These are phyloP conservation scores for Arabis alpina DNA, from an alignment of 345 rosid species.

Conservation along the genomic window DNA sequence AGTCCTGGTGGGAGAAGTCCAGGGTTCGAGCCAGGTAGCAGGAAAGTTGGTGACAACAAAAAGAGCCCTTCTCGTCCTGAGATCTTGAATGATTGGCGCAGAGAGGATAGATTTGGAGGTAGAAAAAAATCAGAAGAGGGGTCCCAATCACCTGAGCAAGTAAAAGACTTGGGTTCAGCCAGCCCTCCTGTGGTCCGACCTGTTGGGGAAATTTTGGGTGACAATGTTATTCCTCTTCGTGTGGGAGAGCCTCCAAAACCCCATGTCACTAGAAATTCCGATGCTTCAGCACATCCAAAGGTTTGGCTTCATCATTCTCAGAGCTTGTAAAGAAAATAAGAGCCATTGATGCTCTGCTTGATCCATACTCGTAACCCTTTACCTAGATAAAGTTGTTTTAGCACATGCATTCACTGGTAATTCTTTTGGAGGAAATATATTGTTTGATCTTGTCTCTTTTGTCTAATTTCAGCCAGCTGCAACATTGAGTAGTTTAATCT, in stretches of 20 bases:
- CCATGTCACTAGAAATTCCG: slow-evolving; percentile 56
- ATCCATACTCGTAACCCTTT: neutral
- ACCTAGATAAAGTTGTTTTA: slow-evolving; percentile 2
- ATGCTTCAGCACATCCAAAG: slow-evolving; percentile 59
- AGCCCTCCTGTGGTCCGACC: slow-evolving; percentile 88
- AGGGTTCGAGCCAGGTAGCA: slow-evolving; percentile 34
- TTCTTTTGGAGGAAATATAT: neutral
- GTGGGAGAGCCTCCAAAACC: slow-evolving; percentile 88
- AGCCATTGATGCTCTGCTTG: slow-evolving; percentile 14
- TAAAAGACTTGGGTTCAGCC: slow-evolving; percentile 60
- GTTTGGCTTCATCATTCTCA: slow-evolving; percentile 44
- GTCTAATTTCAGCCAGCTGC: slow-evolving; percentile 64
- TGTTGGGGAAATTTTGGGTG: slow-evolving; percentile 91
- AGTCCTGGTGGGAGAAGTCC: slow-evolving; percentile 85
- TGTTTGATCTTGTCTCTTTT: slow-evolving; percentile 27
- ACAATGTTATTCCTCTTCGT: slow-evolving; percentile 72
- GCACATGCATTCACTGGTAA: neutral
- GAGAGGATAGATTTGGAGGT: slow-evolving; percentile 89
- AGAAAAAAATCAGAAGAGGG: slow-evolving; percentile 42
- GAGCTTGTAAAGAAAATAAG: slow-evolving; percentile 6
- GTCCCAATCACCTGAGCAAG: slow-evolving; percentile 66
- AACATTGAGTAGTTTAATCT: slow-evolving; percentile 67
- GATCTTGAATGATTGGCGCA: slow-evolving; percentile 78
- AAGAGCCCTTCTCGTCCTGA: slow-evolving; percentile 62
- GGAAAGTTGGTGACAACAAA: slow-evolving; percentile 23